Percentiles rank a stretch among this genome's conserved stretches.
Evolutionary conservation across 495 filamentous ascomycete genomes (phyloP).

Genomic region (Cercophora sp.): DNA sequence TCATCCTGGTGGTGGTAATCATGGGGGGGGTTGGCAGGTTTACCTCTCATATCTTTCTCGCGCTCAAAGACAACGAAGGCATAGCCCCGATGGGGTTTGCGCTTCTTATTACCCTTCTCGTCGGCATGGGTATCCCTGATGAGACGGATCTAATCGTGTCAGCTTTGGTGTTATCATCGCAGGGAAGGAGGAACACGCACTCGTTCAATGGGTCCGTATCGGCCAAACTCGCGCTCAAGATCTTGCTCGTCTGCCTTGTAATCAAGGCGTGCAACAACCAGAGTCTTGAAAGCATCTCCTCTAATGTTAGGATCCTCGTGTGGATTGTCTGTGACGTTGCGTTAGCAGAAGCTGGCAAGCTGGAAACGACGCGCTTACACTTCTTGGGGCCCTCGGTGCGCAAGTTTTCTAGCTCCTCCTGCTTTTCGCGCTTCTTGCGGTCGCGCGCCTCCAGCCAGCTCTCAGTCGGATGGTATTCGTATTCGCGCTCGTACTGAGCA

Average conservation of each 20-base stretch:
- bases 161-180: slow-evolving; percentile 8
- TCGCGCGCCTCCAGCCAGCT: slow-evolving; percentile 86
- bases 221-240: slow-evolving; percentile 88
- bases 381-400: slow-evolving; percentile 60
- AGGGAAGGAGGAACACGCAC: slow-evolving; percentile 45
- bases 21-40: slow-evolving; percentile 37
- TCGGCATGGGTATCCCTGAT: slow-evolving; percentile 64
- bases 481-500: slow-evolving; percentile 63
- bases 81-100: slow-evolving; percentile 86
- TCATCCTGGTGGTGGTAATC: slow-evolving; percentile 34
- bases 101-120: slow-evolving; percentile 68
- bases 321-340: slow-evolving; percentile 55
- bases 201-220: slow-evolving; percentile 91
- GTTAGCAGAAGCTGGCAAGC: slow-evolving; percentile 16
- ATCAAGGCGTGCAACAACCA: slow-evolving; percentile 86
- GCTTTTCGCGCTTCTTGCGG: slow-evolving; percentile 74
- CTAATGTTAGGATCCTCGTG: slow-evolving; percentile 75
- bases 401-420: slow-evolving; percentile 57
- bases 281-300: slow-evolving; percentile 91
- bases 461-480: slow-evolving; percentile 79
- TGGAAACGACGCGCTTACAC: slow-evolving; percentile 67
- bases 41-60: slow-evolving; percentile 99
- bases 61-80: slow-evolving; percentile 96
- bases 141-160: slow-evolving; percentile 71
- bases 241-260: slow-evolving; percentile 87